phyloP scores from a whole-genome alignment of 768 basidiomycete species.

The Boletus vermiculosoides region DNA sequence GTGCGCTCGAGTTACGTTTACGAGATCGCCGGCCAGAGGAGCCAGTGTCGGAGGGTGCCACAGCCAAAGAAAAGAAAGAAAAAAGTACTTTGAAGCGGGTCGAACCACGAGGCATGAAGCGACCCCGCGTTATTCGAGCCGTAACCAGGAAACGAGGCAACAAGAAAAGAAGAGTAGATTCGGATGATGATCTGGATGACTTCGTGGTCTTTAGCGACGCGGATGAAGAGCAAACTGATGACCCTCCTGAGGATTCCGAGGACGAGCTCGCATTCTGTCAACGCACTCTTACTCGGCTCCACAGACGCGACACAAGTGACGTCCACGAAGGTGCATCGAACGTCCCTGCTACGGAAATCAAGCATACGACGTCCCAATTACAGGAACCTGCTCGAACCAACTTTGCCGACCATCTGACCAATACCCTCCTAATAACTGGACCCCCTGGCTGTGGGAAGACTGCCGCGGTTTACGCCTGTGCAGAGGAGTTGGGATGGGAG shows the following conservation, averaged over 20 bases:
- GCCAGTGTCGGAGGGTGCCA: background rate
- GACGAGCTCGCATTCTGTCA: constrained; percentile 34
- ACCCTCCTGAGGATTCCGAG: constrained; percentile 38
- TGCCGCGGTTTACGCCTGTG: constrained; percentile 89
- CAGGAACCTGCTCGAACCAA: constrained; percentile 15
- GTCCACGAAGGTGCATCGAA: constrained; percentile 4
- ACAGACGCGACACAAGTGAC: background rate
- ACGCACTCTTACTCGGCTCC: constrained; percentile 22
- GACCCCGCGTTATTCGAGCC: constrained; percentile 56
- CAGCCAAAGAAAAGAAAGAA: constrained; percentile 12
- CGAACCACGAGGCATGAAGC: constrained; percentile 46
- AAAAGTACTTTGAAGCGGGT: constrained; percentile 26
- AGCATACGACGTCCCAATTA: constrained; percentile 7
- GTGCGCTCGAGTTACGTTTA: constrained; percentile 62
- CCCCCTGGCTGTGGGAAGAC: constrained; percentile 90
- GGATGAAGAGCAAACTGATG: constrained; percentile 32
- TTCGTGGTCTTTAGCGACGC: constrained; percentile 53
- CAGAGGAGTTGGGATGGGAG: constrained; percentile 91
- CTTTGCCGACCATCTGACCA: constrained; percentile 59
- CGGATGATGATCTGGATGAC: constrained; percentile 53
- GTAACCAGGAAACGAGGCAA: constrained; percentile 46
- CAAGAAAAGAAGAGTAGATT: constrained; percentile 55
- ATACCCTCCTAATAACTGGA: constrained; percentile 83
- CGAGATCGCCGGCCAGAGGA: constrained; percentile 9
- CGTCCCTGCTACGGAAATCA: background rate